These are phyloP conservation scores for Phylloporus sp. DNA, from an alignment of 768 basidiomycete species.

Conservation along the genomic window DNA sequence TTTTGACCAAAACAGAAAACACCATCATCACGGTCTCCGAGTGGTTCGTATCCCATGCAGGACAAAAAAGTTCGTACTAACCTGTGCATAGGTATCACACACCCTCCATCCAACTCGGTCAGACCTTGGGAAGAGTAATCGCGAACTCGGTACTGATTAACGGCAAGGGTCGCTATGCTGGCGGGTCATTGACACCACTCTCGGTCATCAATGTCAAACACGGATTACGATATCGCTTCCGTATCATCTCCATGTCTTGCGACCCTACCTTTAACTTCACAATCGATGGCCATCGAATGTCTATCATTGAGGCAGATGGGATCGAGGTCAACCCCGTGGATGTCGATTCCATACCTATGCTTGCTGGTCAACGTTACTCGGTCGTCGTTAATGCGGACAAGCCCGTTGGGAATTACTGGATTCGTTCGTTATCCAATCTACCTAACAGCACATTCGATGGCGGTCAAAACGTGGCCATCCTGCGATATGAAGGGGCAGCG, in stretches of 20 bases:
- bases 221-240: constrained; percentile 48
- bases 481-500: constrained; percentile 44
- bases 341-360: not conserved
- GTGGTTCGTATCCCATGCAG: not conserved
- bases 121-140: not conserved
- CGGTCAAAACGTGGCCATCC: constrained; percentile 45
- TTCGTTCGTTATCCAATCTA: constrained; percentile 37
- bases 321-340: not conserved
- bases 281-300: constrained; percentile 1
- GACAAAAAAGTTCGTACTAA: not conserved
- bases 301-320: constrained; percentile 2
- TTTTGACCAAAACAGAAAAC: constrained; percentile 15
- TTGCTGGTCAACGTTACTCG: constrained; percentile 27
- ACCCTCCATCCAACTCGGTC: not conserved
- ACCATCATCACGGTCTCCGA: constrained; percentile 30
- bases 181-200: constrained; percentile 37
- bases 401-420: constrained; percentile 52
- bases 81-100: not conserved
- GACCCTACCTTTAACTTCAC: constrained; percentile 17
- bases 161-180: constrained; percentile 42
- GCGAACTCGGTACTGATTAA: constrained; percentile 48
- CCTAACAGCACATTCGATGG: constrained; percentile 26
- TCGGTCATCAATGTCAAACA: constrained; percentile 40
- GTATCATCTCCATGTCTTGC: constrained; percentile 48
- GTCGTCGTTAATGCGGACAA: constrained; percentile 2